These are phyloP conservation scores for Trichomonas tenax DNA, from an alignment of 208 protist genomes.

Conservation along the genomic window DNA sequence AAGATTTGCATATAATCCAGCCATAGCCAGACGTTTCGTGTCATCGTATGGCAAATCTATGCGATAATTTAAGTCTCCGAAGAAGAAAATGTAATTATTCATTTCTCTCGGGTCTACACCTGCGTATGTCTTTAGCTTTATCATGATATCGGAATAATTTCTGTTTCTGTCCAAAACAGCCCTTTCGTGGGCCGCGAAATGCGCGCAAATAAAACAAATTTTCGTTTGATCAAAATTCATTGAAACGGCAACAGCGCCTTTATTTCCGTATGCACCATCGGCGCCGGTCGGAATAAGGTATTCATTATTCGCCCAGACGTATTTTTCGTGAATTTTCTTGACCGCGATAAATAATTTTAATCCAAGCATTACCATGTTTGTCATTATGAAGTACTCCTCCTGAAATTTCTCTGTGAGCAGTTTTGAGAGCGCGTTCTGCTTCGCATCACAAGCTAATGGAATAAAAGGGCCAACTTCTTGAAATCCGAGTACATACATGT, in stretches of 20 bases:
- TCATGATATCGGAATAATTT: background rate
- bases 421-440: background rate
- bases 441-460: background rate
- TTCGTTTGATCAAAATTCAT: background rate
- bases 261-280: background rate
- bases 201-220: background rate
- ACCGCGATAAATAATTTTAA: background rate
- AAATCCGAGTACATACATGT: background rate
- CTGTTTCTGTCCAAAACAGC: background rate
- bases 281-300: background rate
- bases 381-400: background rate
- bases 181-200: background rate
- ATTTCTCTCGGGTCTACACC: background rate
- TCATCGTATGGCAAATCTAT: background rate
- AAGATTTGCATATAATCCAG: background rate
- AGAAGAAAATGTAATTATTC: background rate
- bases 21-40: background rate
- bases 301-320: background rate
- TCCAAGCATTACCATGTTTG: background rate
- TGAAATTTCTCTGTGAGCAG: background rate
- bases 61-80: background rate
- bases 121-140: background rate
- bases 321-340: background rate
- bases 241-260: background rate
- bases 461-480: slow-evolving; percentile 18